Base-by-base conservation (phyloP, 1,139 yeast species). In the Suhomyces bokatorum region DNA sequence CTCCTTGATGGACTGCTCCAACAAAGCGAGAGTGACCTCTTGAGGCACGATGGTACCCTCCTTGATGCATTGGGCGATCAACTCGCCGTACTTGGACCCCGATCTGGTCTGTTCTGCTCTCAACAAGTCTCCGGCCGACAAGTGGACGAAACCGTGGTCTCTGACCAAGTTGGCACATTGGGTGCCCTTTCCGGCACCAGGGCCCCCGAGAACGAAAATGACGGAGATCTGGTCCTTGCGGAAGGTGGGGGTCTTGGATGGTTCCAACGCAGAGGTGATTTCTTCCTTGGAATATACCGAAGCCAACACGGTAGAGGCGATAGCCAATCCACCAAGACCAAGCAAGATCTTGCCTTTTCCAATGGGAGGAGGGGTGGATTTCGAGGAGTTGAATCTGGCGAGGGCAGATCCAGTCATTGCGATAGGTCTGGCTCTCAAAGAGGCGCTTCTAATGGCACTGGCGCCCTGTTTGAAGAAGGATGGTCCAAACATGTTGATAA, bases 111-210 rank as follows among this genome's bases (percentile, higher is more conserved):
- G 97, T 65, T 93, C 99, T 10, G 90, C 96, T 58, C 99, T 80
- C 54, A 93, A 76, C 58, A 93, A 78, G 64, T 93, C 99, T 38
- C 99, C 99, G 14, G 99, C 99, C 30, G 95, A 84, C 43, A 93
- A 72, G 63, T 93, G 99, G 32, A 87, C 83, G 63, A 91, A 93
- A 12, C 86, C 84, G 61, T 80, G 86, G 57, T 90, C 88, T 16
- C 76, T 69, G 36, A 93, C 97, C 47, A 93, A 75, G 58, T 80
- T 86, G 35, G 84, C 87, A 70, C 97, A 89, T 67, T 93, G 99
- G 2, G 99, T 93, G 46, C 99, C 99, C 63, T 93, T 93, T 34
- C 99, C 99, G 14, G 96, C 85, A 13, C 99, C 97, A 3, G 91
- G 91, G 2, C 91, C 89, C 29, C 96, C 96, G 32, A 93, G 78